Evolutionary conservation across 2,329 filamentous ascomycete species (phyloP).

Genomic region (Aspergillus ochraceoroseus): DNA sequence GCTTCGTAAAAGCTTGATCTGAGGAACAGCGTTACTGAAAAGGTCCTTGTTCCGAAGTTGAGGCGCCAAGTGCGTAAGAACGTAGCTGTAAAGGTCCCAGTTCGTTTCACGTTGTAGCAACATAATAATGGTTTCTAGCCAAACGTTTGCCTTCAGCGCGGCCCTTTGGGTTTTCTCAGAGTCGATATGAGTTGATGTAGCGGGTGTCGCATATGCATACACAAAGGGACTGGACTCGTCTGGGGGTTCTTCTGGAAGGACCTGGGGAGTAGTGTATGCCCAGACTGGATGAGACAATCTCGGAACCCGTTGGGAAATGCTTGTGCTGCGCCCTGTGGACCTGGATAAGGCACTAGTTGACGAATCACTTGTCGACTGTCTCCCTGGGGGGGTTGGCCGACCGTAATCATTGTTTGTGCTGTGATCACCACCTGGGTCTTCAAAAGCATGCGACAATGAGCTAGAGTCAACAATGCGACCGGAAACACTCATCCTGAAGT

Average conservation of each 20-base stretch:
- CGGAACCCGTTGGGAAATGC: conserved; percentile 30
- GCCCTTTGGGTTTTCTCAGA: conserved; percentile 33
- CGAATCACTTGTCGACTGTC: conserved; percentile 31
- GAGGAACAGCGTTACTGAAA: conserved; percentile 66
- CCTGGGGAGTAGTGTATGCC: conserved; percentile 53
- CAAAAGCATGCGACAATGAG: conserved; percentile 40
- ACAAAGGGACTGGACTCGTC: conserved; percentile 48
- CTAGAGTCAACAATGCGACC: conserved; percentile 58
- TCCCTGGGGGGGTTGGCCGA: conserved; percentile 25
- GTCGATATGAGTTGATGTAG: conserved; percentile 29
- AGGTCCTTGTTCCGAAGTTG: conserved; percentile 87
- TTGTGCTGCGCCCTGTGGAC: conserved; percentile 32
- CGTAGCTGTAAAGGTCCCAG: conserved; percentile 91
- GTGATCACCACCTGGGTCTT: conserved; percentile 40
- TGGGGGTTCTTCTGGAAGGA: conserved; percentile 52
- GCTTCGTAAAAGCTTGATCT: conserved; percentile 70
- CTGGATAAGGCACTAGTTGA: conserved; percentile 29
- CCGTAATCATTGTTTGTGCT: conserved; percentile 37
- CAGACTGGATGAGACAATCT: conserved; percentile 48
- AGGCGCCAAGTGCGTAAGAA: conserved; percentile 76
- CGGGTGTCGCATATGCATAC: conserved; percentile 45
- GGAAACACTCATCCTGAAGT: conserved; percentile 66
- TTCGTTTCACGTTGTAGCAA: conserved; percentile 70
- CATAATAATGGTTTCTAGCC: conserved; percentile 72
- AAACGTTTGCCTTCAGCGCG: conserved; percentile 58